Conservation (phyloP, 352 stramenopile species). For the Pythium guiyangense region DNA sequence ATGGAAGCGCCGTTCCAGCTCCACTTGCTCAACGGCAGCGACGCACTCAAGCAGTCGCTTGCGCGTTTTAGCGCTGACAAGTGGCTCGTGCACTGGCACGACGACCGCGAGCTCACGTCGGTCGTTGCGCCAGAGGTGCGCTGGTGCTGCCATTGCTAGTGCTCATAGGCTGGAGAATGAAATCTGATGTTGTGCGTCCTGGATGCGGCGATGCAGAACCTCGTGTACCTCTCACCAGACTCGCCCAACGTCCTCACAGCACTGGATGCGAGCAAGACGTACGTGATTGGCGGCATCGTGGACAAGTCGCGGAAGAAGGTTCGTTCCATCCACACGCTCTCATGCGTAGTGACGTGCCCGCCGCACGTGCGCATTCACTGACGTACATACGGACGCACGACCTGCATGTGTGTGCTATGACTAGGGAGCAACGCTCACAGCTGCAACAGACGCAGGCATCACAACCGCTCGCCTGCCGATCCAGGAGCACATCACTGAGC, state of each 20-base stretch:
- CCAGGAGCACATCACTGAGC: constrained; percentile 61
- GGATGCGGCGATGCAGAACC: constrained; percentile 16
- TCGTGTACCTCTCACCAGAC: constrained; percentile 78
- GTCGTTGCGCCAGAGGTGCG: constrained; percentile 26
- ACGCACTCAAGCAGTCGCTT: constrained; percentile 38
- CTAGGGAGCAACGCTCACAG: constrained; percentile 52
- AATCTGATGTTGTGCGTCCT: not conserved
- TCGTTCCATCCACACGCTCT: not conserved
- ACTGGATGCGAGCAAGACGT: constrained; percentile 63
- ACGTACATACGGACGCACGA: not conserved
- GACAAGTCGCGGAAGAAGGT: constrained; percentile 76
- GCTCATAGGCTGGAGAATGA: too few species aligned
- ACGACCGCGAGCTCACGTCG: constrained; percentile 24
- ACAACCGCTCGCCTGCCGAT: constrained; percentile 61
- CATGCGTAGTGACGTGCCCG: not conserved
- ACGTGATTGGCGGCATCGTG: constrained; percentile 80
- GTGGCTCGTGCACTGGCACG: constrained; percentile 60
- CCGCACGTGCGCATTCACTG: too few species aligned
- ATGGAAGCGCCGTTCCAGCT: constrained; percentile 70
- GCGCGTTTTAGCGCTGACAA: constrained; percentile 55
- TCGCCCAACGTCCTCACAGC: constrained; percentile 54
- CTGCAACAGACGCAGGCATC: constrained; percentile 42
- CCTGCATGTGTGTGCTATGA: not conserved
- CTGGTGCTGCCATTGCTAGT: not conserved
- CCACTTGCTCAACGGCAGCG: constrained; percentile 52